Conservation (phyloP, 495 filamentous ascomycete species). For the Aspergillus ostianus region DNA sequence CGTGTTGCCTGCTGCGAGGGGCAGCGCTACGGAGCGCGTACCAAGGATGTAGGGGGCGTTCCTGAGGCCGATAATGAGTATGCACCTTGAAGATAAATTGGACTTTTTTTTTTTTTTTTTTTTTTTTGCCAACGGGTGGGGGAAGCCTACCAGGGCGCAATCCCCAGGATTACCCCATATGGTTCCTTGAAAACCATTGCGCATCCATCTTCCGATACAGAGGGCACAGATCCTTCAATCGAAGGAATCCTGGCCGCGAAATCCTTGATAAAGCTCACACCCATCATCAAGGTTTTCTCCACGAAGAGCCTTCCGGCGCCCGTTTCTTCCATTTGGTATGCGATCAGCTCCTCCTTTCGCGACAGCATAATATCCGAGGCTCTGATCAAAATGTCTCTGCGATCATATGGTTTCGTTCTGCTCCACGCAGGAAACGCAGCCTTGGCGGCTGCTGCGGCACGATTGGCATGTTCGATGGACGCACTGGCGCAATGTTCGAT, state of each 20-base stretch:
- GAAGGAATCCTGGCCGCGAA: conserved; percentile 64
- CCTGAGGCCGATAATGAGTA: conserved; percentile 33
- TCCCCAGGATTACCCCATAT: conserved; percentile 74
- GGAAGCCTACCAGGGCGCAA: conserved; percentile 73
- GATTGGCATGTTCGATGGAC: conserved; percentile 57
- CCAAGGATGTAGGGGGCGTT: conserved; percentile 65
- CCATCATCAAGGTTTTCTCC: conserved; percentile 61
- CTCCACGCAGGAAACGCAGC: conserved; percentile 72
- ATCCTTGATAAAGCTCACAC: conserved; percentile 64
- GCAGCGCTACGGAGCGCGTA: conserved; percentile 64
- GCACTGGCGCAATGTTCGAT: conserved; percentile 63
- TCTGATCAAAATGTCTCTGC: conserved; percentile 70
- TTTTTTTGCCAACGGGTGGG: too few relatives aligned
- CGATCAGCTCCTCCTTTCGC: conserved; percentile 60
- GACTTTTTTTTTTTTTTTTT: not conserved
- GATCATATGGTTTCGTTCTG: conserved; percentile 55
- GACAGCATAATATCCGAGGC: conserved; percentile 65
- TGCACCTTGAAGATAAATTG: not conserved
- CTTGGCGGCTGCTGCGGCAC: conserved; percentile 56
- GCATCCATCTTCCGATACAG: conserved; percentile 51
- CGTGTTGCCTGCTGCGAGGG: conserved; percentile 82
- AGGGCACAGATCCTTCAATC: conserved; percentile 62
- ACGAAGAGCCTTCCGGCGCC: conserved; percentile 52
- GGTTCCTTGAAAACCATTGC: conserved; percentile 78
- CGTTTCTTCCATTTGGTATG: conserved; percentile 68